phyloP scores from a whole-genome alignment of 805 yeast species.

The Candida boleticola region DNA sequence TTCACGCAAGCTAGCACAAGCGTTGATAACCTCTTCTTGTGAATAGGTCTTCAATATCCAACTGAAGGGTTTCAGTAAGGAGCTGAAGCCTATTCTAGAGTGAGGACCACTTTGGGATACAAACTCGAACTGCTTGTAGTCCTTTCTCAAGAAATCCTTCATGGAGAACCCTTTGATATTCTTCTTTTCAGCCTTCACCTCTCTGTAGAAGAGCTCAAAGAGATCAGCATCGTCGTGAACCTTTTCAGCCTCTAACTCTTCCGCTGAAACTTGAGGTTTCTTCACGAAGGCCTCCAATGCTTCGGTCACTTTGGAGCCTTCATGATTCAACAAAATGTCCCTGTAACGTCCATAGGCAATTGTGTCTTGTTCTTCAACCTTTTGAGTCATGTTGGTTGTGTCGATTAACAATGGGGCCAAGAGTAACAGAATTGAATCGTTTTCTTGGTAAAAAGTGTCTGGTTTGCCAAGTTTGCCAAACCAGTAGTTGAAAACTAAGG shows the following conservation, averaged over 20 bases:
- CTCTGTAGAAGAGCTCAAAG: conserved; percentile 16
- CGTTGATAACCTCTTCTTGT: conserved; percentile 18
- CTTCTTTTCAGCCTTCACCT: conserved; percentile 50
- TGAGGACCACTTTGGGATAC: conserved; percentile 21
- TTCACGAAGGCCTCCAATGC: neutral
- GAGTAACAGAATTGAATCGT: conserved; percentile 45
- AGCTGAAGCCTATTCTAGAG: conserved; percentile 66
- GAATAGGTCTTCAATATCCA: conserved; percentile 44
- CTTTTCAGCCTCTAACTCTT: neutral
- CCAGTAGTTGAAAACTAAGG: conserved; percentile 70
- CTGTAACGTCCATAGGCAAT: conserved; percentile 42
- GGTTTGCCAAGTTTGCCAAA: conserved; percentile 18
- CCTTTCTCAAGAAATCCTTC: conserved; percentile 70
- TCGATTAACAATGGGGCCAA: conserved; percentile 75
- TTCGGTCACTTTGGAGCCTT: neutral
- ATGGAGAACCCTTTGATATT: conserved; percentile 61
- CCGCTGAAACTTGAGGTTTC: neutral
- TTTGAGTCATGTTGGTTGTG: conserved; percentile 63
- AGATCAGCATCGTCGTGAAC: neutral
- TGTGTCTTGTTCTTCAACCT: conserved; percentile 61
- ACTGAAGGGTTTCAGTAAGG: conserved; percentile 61
- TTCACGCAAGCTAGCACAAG: conserved; percentile 19
- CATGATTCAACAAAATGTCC: conserved; percentile 11
- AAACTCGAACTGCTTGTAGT: conserved; percentile 70
- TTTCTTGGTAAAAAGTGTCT: conserved; percentile 14